A percentile compares a stretch with the other conserved stretches of the same genome.
phyloP scores from a whole-genome alignment of 2,329 filamentous ascomycete genomes.

The Hyphodiscus sp. region DNA sequence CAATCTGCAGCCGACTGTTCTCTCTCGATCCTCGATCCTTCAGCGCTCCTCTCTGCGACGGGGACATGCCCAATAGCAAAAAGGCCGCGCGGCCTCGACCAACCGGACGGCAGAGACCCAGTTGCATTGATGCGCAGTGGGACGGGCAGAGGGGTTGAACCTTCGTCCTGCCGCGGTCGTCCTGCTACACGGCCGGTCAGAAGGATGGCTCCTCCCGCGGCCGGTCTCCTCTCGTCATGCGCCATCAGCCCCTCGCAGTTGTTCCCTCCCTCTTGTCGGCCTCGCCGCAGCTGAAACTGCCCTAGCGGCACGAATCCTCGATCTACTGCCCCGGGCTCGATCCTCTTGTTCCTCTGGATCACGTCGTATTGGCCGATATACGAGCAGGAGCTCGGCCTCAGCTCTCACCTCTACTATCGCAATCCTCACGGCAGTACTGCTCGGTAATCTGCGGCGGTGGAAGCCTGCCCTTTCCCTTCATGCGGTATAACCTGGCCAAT shows the following conservation, averaged over 20 bases:
- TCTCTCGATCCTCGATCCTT: neutral
- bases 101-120: too few species aligned
- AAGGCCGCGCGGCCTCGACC: neutral
- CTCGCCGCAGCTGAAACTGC: conserved; percentile 5
- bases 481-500: too few species aligned
- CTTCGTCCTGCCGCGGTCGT: neutral
- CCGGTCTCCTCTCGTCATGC: conserved; percentile 1
- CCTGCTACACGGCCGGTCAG: neutral
- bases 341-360: too few species aligned
- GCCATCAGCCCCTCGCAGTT: conserved; percentile 1
- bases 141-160: neutral
- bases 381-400: too few species aligned
- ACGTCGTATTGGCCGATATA: too few species aligned
- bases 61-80: neutral
- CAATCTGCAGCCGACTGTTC: neutral
- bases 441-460: too few species aligned
- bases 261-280: conserved; percentile 3
- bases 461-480: too few species aligned
- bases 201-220: neutral
- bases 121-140: neutral
- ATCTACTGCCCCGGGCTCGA: too few species aligned
- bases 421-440: too few species aligned
- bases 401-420: too few species aligned
- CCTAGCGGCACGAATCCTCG: too few species aligned
- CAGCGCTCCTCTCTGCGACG: neutral